These are phyloP conservation scores for Calonectria montana DNA, from an alignment of 2,329 filamentous ascomycete genomes.

Conservation along the genomic window DNA sequence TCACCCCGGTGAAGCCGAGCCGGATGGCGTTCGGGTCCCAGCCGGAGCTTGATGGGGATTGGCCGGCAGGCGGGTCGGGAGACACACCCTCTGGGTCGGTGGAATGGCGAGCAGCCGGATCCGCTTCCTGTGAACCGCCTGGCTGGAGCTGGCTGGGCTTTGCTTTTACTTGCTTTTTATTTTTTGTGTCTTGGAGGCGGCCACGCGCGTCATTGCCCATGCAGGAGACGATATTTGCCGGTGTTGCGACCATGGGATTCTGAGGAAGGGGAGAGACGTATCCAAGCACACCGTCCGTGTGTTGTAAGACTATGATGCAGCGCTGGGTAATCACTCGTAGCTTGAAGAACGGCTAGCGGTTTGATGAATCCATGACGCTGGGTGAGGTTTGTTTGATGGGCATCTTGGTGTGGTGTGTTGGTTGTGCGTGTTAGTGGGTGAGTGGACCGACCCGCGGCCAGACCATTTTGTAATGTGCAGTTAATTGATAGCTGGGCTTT, in stretches of 20 bases:
- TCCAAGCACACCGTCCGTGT: background rate
- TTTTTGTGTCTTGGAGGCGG: background rate
- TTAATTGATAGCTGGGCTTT: background rate
- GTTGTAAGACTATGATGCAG: background rate
- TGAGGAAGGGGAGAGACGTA: background rate
- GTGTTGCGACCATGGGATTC: background rate
- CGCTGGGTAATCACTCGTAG: background rate
- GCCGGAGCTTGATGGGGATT: background rate
- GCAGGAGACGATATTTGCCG: background rate
- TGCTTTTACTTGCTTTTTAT: background rate
- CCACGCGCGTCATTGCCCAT: background rate
- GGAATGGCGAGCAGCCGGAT: conserved; percentile 14
- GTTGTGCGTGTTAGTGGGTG: background rate
- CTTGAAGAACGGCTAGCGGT: background rate
- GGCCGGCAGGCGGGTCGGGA: background rate
- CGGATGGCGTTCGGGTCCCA: background rate
- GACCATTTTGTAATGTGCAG: background rate
- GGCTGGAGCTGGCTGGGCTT: background rate
- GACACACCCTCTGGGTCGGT: background rate
- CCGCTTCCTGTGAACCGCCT: conserved; percentile 21
- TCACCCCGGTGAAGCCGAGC: background rate
- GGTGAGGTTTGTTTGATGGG: background rate
- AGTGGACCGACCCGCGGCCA: background rate
- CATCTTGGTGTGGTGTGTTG: background rate
- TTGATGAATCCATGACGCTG: background rate